A percentile compares a stretch with the other conserved stretches of the same genome.
These are phyloP conservation scores for Pseudozyma flocculosa DNA, from an alignment of 1,284 basidiomycete species.

Conservation along the genomic window DNA sequence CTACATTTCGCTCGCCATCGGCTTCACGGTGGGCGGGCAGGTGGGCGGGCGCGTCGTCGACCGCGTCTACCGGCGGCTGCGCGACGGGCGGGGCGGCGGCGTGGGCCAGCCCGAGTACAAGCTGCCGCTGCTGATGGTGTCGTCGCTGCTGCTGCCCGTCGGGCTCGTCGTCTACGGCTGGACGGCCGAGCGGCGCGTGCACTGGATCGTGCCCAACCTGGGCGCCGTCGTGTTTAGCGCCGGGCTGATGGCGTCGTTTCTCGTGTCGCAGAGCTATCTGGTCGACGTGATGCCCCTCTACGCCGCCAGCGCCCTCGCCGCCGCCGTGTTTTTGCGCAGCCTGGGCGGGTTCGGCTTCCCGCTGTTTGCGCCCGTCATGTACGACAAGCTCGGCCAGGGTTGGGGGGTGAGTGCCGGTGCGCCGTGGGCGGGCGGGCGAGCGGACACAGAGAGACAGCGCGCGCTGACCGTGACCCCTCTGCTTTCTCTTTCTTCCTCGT, in stretches of 20 bases:
- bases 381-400: slow-evolving; percentile 46
- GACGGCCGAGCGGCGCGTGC: slow-evolving; percentile 64
- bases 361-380: slow-evolving; percentile 50
- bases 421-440: too few species aligned
- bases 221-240: slow-evolving; percentile 26
- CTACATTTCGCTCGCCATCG: slow-evolving; percentile 65
- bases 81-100: slow-evolving; percentile 63
- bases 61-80: slow-evolving; percentile 64
- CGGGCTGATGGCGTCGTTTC: slow-evolving; percentile 33
- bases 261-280: slow-evolving; percentile 42
- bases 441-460: too few species aligned
- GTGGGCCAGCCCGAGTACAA: slow-evolving; percentile 62
- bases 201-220: slow-evolving; percentile 70
- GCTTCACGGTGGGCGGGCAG: slow-evolving; percentile 61
- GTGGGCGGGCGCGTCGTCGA: slow-evolving; percentile 66
- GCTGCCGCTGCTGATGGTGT: slow-evolving; percentile 66
- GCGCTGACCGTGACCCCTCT: neutral
- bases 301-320: slow-evolving; percentile 54
- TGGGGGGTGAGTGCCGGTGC: slow-evolving; percentile 31
- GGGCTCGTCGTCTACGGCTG: slow-evolving; percentile 71
- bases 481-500: neutral
- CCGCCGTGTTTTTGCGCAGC: slow-evolving; percentile 47
- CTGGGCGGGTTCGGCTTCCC: slow-evolving; percentile 55
- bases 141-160: slow-evolving; percentile 63
- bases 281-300: slow-evolving; percentile 52